Evolutionary conservation across 345 rosid genomes (phyloP), one percentile per base, ranked within the genome.

Genomic region (Lumnitzera racemosa): DNA sequence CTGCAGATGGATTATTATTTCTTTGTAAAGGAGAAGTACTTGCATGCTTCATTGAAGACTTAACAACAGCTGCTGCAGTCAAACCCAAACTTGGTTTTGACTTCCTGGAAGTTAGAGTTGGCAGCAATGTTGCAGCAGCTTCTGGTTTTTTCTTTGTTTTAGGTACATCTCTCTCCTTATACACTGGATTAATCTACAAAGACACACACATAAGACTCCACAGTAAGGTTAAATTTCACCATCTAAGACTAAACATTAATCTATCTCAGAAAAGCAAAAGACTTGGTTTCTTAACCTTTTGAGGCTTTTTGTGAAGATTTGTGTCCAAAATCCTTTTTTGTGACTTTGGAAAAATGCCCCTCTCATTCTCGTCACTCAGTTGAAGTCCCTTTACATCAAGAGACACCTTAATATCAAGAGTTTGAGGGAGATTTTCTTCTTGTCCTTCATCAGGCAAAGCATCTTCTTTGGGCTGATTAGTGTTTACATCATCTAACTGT

Each of bases 81-180:
- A 70, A 55, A 53, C 66, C 63, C 24, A 83, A 59, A 65, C 69
- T 61, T 57, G 89, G 78, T 72, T 81, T 91, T 64, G 76, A 72
- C 13, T 17, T 24, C 58, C 47, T 66, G 16, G 57, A 63, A 24
- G 63, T 27, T 15, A 62, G 53, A 17, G 36, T 14, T n/a, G 25
- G 31, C 11, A 17, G 49, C 2, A 59, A 14, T 20, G 52, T 63
- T 23, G 46, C 47, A 15, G 58, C 13, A 4, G 76, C 67, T 56
- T 51, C 63, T 17, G 72, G 66, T 55, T 69, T 70, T 76, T 72
- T 74, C 77, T 68, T 74, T 56, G 49, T 56, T 66, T 46, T 66
- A 17, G 76, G 25, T 17, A 49, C 27, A 54, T 62, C 74, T 63
- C 56, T 75, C 58, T 59, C 79, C 58, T 64, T 74, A 43, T 64